Evolutionary conservation across 208 protist species (phyloP).

Genomic region (Sergeia podlipaevii): DNA sequence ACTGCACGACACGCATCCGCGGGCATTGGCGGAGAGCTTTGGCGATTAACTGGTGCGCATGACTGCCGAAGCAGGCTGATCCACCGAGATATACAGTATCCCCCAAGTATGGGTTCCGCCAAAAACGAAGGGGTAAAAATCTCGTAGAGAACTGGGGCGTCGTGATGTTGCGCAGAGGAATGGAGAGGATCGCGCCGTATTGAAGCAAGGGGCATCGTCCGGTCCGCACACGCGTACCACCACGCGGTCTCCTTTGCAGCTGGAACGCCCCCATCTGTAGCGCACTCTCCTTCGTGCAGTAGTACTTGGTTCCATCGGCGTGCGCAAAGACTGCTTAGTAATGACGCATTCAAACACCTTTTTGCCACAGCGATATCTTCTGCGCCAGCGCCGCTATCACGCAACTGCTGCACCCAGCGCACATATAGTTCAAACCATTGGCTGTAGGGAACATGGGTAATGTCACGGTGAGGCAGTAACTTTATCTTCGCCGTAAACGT

Average conservation of each 20-base stretch:
- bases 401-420: constrained; percentile 15
- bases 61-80: constrained; percentile 26
- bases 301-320: constrained; percentile 52
- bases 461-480: constrained; percentile 54
- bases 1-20: constrained; percentile 5
- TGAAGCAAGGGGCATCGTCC: no score
- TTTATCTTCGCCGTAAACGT: constrained; percentile 30
- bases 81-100: constrained; percentile 35
- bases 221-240: no score
- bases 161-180: background rate
- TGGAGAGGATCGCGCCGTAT: no score
- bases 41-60: background rate
- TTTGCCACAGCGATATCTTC: constrained; percentile 4
- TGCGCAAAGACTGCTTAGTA: constrained; percentile 57
- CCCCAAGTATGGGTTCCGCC: constrained; percentile 54
- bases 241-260: no score
- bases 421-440: constrained; percentile 74
- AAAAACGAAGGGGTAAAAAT: constrained; percentile 33
- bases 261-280: no score
- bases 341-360: constrained; percentile 28
- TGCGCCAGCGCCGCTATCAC: background rate
- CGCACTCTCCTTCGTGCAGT: constrained; percentile 9
- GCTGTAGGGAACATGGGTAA: constrained; percentile 52
- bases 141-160: background rate
- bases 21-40: background rate